Percentiles rank a stretch among this genome's conserved stretches.
Evolutionary conservation across 2,329 filamentous ascomycete species (phyloP).

Genomic region (Arthrinium phaeospermum): DNA sequence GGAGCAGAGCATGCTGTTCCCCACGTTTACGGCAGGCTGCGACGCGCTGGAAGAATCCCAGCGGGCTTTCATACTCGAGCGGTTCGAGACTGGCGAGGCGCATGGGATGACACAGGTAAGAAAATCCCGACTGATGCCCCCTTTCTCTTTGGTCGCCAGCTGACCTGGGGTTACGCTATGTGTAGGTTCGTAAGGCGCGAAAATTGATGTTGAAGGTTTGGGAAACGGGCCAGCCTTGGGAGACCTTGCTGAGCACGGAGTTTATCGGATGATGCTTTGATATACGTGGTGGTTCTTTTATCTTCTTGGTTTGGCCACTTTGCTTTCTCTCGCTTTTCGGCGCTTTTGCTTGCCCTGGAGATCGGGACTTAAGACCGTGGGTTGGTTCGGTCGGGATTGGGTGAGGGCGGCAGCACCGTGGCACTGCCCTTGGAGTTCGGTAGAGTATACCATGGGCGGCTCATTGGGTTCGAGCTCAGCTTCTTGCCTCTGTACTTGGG

Average conservation of each 20-base stretch:
- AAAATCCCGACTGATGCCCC: conserved; percentile 18
- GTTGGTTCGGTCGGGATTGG: conserved; percentile 15
- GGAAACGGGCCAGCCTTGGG: conserved; percentile 72
- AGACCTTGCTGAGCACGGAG: conserved; percentile 68
- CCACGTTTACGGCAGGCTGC: conserved; percentile 83
- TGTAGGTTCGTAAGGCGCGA: conserved; percentile 63
- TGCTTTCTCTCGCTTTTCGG: neutral
- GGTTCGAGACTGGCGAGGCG: conserved; percentile 71
- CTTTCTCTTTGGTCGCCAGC: neutral
- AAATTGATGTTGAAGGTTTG: conserved; percentile 72
- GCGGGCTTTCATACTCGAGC: conserved; percentile 65
- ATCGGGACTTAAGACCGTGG: neutral
- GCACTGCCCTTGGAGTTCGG: conserved; percentile 13
- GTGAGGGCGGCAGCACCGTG: neutral
- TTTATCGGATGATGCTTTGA: conserved; percentile 64
- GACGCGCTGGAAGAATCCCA: conserved; percentile 65
- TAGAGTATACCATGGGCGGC: conserved; percentile 12
- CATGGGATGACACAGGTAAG: conserved; percentile 78
- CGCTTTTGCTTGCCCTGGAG: neutral
- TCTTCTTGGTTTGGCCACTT: neutral
- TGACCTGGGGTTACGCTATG: conserved; percentile 23
- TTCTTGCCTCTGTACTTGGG: neutral
- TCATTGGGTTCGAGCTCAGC: neutral
- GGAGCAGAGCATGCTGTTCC: conserved; percentile 78
- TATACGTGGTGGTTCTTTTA: neutral